phyloP scores from a whole-genome alignment of 495 filamentous ascomycete genomes.

The Tuber melanosporum region DNA sequence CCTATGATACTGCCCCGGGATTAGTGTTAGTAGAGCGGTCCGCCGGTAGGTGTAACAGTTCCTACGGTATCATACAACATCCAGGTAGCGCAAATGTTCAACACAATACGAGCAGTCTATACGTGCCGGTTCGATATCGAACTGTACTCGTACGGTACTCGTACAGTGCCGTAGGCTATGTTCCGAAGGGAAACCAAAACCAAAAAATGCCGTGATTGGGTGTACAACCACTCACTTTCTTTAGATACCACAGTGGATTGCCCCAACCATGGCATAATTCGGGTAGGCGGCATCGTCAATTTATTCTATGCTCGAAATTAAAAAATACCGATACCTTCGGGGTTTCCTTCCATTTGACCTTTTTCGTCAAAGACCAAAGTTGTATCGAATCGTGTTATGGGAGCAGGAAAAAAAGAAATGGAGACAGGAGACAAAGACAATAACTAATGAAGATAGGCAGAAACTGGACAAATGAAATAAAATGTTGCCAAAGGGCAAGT shows the following conservation, averaged over 20 bases:
- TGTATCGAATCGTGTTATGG: neutral
- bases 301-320: slow-evolving; percentile 6
- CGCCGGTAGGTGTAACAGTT: too few species aligned
- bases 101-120: neutral
- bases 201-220: too few species aligned
- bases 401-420: neutral
- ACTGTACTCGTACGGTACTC: neutral
- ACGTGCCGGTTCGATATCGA: neutral
- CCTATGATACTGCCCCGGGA: neutral
- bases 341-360: neutral
- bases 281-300: neutral
- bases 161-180: too few species aligned
- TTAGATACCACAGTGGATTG: neutral
- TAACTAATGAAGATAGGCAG: neutral
- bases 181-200: too few species aligned
- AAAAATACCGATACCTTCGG: neutral
- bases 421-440: neutral
- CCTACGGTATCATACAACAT: neutral
- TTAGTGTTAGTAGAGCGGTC: neutral
- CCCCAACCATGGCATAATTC: neutral
- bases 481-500: neutral
- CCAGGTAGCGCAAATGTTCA: neutral
- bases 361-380: neutral
- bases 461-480: slow-evolving; percentile 4
- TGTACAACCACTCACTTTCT: neutral